These are phyloP conservation scores for Casuarina equisetifolia DNA, from an alignment of 306 rosid genomes.

Conservation along the genomic window DNA sequence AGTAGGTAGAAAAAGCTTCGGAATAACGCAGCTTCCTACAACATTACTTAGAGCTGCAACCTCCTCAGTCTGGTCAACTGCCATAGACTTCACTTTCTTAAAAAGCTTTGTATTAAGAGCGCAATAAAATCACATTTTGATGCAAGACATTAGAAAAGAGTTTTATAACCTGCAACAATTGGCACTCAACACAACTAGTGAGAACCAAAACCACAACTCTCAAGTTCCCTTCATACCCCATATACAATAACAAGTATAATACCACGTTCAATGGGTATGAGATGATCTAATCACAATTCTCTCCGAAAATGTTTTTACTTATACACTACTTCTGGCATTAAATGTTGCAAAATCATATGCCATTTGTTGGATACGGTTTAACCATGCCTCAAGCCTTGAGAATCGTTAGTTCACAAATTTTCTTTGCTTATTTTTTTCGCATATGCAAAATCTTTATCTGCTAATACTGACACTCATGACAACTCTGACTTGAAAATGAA, in stretches of 20 bases:
- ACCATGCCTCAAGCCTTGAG: not conserved
- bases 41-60: not conserved
- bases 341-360: not conserved
- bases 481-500: not conserved
- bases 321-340: not conserved
- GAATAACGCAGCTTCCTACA: not conserved
- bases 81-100: not conserved
- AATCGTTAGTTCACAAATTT: not conserved
- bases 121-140: not conserved
- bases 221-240: not conserved
- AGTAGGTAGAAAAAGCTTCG: not conserved
- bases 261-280: not conserved
- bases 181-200: not conserved
- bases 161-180: not conserved
- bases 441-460: not conserved
- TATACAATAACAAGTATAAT: not conserved
- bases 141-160: not conserved
- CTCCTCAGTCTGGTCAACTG: not conserved
- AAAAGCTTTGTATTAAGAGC: not conserved
- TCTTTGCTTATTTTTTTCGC: not conserved
- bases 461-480: not conserved
- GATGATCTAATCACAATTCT: not conserved
- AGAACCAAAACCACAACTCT: not conserved
- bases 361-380: not conserved
- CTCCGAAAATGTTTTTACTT: not conserved